Evolutionary conservation across 2,329 filamentous ascomycete genomes (phyloP).

Genomic region (Mycocentrospora acerina): DNA sequence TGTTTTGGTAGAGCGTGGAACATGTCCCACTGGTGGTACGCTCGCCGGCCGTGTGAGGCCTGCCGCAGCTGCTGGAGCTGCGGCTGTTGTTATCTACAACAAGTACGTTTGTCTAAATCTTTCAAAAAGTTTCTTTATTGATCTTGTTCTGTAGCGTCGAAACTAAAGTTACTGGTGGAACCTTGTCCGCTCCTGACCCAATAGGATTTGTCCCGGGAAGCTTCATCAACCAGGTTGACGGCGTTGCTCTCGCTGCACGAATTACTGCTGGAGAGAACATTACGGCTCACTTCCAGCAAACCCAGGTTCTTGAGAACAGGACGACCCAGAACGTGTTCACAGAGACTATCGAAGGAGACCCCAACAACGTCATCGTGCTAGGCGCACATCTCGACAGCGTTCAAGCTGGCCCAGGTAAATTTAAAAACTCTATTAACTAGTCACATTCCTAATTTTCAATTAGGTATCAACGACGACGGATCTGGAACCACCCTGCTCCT

Average conservation of each 20-base stretch:
- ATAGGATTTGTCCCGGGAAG: constrained; percentile 41
- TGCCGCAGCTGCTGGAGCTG: constrained; percentile 45
- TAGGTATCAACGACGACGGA: constrained; percentile 45
- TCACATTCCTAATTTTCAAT: no score
- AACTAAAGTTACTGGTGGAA: constrained; percentile 43
- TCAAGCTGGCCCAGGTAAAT: constrained; percentile 40
- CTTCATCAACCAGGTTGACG: constrained; percentile 49
- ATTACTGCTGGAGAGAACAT: constrained; percentile 45
- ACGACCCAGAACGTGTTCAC: constrained; percentile 51
- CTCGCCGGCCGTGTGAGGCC: constrained; percentile 45
- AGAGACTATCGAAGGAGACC: constrained; percentile 41
- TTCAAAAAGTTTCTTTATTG: no score
- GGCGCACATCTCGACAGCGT: constrained; percentile 44
- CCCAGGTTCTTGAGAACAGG: constrained; percentile 50
- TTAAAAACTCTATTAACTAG: no score
- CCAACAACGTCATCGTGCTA: constrained; percentile 41
- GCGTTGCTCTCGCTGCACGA: constrained; percentile 43
- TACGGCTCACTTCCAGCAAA: constrained; percentile 47
- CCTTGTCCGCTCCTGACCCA: constrained; percentile 42
- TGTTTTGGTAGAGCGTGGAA: constrained; percentile 45
- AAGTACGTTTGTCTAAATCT: no score
- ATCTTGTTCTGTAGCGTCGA: no score
- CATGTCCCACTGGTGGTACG: constrained; percentile 46
- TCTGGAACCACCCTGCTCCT: constrained; percentile 42
- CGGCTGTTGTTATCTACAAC: constrained; percentile 47